These are phyloP conservation scores for Talaromyces ruber DNA, from an alignment of 495 filamentous ascomycete species.

Conservation along the genomic window DNA sequence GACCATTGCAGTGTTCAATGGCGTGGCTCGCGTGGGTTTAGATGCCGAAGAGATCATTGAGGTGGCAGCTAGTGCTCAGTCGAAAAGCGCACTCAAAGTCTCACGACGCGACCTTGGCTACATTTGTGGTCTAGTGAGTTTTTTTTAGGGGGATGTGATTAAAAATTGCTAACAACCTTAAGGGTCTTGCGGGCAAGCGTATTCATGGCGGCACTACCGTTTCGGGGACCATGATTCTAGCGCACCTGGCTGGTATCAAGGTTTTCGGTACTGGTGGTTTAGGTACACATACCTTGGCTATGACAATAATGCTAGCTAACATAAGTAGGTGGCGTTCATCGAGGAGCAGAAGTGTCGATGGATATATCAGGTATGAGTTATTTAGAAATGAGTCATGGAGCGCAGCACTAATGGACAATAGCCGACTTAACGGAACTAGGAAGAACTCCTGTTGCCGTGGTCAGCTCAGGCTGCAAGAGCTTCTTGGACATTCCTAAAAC, in stretches of 20 bases:
- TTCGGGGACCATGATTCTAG: slow-evolving; percentile 84
- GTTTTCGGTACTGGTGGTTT: slow-evolving; percentile 80
- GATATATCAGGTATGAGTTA: slow-evolving; percentile 59
- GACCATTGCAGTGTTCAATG: slow-evolving; percentile 77
- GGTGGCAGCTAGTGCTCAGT: slow-evolving; percentile 57
- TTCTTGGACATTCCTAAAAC: slow-evolving; percentile 90
- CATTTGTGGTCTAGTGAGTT: slow-evolving; percentile 65
- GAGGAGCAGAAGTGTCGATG: slow-evolving; percentile 76
- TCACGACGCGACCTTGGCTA: slow-evolving; percentile 81
- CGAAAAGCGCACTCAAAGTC: slow-evolving; percentile 61
- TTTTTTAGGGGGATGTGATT: not conserved
- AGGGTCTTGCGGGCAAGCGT: slow-evolving; percentile 55
- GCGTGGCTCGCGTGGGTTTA: slow-evolving; percentile 74
- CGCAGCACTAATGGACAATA: slow-evolving; percentile 9
- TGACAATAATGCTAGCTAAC: slow-evolving; percentile 7
- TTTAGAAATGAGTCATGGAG: not conserved
- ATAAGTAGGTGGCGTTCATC: slow-evolving; percentile 81
- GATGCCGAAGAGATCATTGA: slow-evolving; percentile 56
- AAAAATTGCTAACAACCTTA: not conserved
- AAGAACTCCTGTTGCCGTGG: slow-evolving; percentile 80
- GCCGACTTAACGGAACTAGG: slow-evolving; percentile 93
- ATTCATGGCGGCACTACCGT: slow-evolving; percentile 89
- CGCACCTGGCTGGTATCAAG: slow-evolving; percentile 78
- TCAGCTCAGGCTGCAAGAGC: slow-evolving; percentile 88
- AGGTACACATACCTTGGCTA: slow-evolving; percentile 16